Base-by-base conservation (phyloP, 441 rosid species). In the Erysimum cheiri region DNA sequence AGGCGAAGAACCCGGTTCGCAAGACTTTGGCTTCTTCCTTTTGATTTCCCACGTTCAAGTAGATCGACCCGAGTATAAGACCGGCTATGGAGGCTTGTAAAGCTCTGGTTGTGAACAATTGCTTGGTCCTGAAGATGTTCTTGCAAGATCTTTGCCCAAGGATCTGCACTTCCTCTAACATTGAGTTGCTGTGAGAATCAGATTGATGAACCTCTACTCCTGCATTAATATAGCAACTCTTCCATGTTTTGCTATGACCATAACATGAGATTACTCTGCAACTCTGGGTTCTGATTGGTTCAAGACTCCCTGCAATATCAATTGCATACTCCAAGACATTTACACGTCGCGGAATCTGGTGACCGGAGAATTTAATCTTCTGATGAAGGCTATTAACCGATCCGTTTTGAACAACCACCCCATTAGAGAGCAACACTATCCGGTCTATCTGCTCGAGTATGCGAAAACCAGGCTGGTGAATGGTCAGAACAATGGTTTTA, bases 391-490 rank as follows among this genome's bases (percentile, higher is more conserved):
- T 81, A 54, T 53, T 24, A 41, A 87, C 67, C 0, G 89, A 70
- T 35, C 90, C 92, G 58, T 86, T 82, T 59, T 93, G 93, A 50
- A 84, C 72, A 33, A 78, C 77, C 15, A 69, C 39, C 7, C 98
- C 98, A 49, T 77, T 78, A 10, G 88, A 88, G 32, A 93, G 98
- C 82, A 93, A 71, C 26, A 90, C 83, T 37, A 93, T 72, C 49
- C 90, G 83, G 70, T 85, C 85, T 22, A 93, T 72, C 75, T 80
- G 83, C 77, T 88, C 81, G 9, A 93, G 91, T 46, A 90, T 90
- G 29, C 97, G 97, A 69, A 84, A 87, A 35, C 97, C 92, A 1
- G 98, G 98, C 65, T 93, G 98, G 77, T 93, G 98, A 64, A 93
- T 85, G 3, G 97, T 87, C 56, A 90, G 55, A 57, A 93, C 80